Base-by-base conservation (phyloP, 345 rosid genomes). In the Eucalyptus brandiana region DNA sequence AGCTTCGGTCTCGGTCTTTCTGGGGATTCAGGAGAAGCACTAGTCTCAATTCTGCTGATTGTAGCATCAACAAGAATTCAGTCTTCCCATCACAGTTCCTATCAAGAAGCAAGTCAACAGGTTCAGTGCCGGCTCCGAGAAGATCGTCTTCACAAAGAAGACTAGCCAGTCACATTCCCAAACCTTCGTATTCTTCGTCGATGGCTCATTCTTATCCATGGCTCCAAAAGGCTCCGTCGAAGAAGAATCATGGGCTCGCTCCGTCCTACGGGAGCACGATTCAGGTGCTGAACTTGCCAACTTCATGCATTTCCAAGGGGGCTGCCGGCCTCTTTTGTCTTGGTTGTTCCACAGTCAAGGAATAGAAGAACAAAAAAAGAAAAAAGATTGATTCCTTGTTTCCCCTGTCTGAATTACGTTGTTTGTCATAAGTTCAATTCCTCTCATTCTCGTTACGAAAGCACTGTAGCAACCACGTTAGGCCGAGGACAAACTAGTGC, bases 21-120 rank as follows among this genome's bases (percentile, higher is more conserved):
- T 95, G 99, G 98, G 94, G 97, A 51, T 94, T 97, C 94, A 94
- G 92, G 92, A 95, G 98, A 92, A 95, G 98, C 88, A 89, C 92
- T 53, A 97, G 98, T 50, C 95, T 96, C 15, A 94, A 94, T 60
- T 92, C 93, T 23, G 47, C 30, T 87, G 97, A 95, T 72, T 58
- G 89, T 21, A 26, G 80, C 51, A 44, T 21, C 50, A 83, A 32
- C 23, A 93, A 94, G 91, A 96, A 93, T 88, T 50, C 96, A 23
- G 92, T 95, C 3, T 95, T 93, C 87, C 93, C 97, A 6, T 91
- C 96, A 16, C 95, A 97, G 37, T 93, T 96, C 89, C 88, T 97
- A 86, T 92, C 95, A 1, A 90, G 98, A 89, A 96, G 97, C 93
- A 93, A 93, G 81, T 96, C 99, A 16, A 93, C 97, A 5, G 96